Evolutionary conservation across 257 asterid species (phyloP).

Genomic region (Solanum chaucha): DNA sequence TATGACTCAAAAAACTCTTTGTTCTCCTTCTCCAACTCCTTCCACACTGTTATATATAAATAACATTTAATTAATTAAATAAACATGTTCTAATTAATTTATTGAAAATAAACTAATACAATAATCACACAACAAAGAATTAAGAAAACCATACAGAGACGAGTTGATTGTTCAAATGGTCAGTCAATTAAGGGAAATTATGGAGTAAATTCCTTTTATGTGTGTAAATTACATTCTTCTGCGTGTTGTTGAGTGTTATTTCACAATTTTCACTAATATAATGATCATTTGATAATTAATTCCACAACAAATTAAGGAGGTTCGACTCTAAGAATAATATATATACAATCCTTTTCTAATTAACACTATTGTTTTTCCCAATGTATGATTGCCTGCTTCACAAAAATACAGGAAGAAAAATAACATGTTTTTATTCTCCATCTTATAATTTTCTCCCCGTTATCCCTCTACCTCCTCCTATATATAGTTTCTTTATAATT

Average conservation of each 20-base stretch:
- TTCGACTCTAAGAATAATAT: no score
- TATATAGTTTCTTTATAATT: no score
- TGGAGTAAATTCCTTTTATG: background rate
- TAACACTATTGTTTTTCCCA: no score
- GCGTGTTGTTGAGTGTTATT: background rate
- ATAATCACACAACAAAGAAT: background rate
- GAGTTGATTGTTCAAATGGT: background rate
- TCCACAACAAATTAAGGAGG: no score
- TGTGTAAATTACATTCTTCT: background rate
- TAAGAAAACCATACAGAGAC: background rate
- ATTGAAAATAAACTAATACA: background rate
- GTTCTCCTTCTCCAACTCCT: conserved; percentile 65
- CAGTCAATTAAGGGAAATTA: no score
- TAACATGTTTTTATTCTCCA: no score
- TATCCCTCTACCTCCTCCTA: no score
- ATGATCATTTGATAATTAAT: background rate
- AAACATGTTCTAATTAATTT: background rate
- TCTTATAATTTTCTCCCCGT: no score
- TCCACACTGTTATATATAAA: conserved; percentile 49
- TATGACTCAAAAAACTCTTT: conserved; percentile 26
- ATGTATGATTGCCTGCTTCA: no score
- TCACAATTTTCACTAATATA: background rate
- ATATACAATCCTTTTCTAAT: no score
- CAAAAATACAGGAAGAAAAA: no score
- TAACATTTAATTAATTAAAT: background rate